Percentiles rank a stretch among this genome's conserved stretches.
phyloP scores from a whole-genome alignment of 2,329 filamentous ascomycete genomes.

The Elsinoe perseae region DNA sequence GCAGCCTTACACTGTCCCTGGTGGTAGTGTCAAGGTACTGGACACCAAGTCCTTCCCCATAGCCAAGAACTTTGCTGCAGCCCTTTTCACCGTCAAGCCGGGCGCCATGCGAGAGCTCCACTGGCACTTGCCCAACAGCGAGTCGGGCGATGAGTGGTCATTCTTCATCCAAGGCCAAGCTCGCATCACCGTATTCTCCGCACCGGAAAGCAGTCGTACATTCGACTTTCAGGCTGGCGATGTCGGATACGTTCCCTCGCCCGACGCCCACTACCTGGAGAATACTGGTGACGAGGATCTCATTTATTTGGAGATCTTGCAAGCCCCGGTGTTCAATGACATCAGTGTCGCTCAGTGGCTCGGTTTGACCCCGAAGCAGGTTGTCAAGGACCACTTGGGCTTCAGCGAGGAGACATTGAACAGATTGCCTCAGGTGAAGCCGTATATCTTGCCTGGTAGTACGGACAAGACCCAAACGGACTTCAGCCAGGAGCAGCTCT shows the following conservation, averaged over 20 bases:
- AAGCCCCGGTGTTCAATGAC: constrained; percentile 46
- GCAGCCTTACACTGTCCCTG: constrained; percentile 44
- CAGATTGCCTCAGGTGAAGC: constrained; percentile 33
- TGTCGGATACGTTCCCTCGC: constrained; percentile 51
- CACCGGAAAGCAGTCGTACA: constrained; percentile 44
- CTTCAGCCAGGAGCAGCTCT: constrained; percentile 27
- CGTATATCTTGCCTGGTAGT: constrained; percentile 34
- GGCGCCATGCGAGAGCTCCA: constrained; percentile 59
- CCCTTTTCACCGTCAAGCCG: constrained; percentile 51
- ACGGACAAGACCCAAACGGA: constrained; percentile 32
- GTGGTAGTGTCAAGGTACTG: constrained; percentile 53
- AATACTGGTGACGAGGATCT: constrained; percentile 52
- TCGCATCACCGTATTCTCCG: constrained; percentile 49
- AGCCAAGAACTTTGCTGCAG: constrained; percentile 48
- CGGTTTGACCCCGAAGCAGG: constrained; percentile 40
- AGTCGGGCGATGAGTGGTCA: constrained; percentile 49
- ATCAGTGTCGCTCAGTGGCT: constrained; percentile 53
- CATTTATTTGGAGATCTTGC: constrained; percentile 53
- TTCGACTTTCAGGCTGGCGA: constrained; percentile 55
- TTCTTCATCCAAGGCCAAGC: constrained; percentile 52
- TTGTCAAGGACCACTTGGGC: constrained; percentile 31
- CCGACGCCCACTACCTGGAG: constrained; percentile 53
- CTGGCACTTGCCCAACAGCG: constrained; percentile 49
- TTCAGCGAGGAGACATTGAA: constrained; percentile 27
- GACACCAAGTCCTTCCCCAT: constrained; percentile 52